These are phyloP conservation scores for Raffaelea albimanens DNA, from an alignment of 2,329 filamentous ascomycete genomes.

Conservation along the genomic window DNA sequence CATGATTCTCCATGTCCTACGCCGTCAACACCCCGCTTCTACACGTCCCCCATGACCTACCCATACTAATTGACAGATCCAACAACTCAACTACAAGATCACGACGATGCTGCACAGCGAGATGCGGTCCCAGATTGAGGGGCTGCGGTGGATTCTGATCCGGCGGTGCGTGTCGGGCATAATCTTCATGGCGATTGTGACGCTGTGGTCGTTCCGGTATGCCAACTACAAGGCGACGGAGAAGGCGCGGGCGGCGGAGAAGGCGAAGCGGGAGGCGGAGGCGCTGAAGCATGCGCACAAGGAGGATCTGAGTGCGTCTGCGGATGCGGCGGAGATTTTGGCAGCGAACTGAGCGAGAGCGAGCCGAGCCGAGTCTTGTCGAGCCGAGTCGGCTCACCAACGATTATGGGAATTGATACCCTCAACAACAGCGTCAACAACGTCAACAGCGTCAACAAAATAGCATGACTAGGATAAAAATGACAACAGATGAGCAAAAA, in stretches of 20 bases:
- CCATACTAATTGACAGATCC: constrained; percentile 52
- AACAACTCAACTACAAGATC: constrained; percentile 95
- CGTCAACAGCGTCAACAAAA: too few species aligned
- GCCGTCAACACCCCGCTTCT: too few species aligned
- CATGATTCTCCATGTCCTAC: too few species aligned
- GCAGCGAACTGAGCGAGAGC: constrained; percentile 39
- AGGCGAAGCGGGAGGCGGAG: constrained; percentile 34
- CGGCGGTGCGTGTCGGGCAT: constrained; percentile 55
- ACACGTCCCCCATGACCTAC: too few species aligned
- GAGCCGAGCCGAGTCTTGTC: too few species aligned
- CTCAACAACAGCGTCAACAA: too few species aligned
- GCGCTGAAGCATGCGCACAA: constrained; percentile 30
- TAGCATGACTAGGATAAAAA: too few species aligned
- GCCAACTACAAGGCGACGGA: constrained; percentile 45
- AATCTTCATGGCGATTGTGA: constrained; percentile 54
- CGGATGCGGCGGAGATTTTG: constrained; percentile 48
- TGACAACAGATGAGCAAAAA: too few species aligned
- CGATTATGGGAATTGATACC: too few species aligned
- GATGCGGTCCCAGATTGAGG: constrained; percentile 84
- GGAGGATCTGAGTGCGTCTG: constrained; percentile 31
- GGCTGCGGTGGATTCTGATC: constrained; percentile 75
- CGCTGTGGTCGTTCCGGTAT: constrained; percentile 50
- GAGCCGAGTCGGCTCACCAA: too few species aligned
- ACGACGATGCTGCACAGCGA: constrained; percentile 84
- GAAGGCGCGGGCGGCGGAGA: constrained; percentile 38